These are phyloP conservation scores for Tubosaeta sp. DNA, from an alignment of 768 basidiomycete genomes.

Conservation along the genomic window DNA sequence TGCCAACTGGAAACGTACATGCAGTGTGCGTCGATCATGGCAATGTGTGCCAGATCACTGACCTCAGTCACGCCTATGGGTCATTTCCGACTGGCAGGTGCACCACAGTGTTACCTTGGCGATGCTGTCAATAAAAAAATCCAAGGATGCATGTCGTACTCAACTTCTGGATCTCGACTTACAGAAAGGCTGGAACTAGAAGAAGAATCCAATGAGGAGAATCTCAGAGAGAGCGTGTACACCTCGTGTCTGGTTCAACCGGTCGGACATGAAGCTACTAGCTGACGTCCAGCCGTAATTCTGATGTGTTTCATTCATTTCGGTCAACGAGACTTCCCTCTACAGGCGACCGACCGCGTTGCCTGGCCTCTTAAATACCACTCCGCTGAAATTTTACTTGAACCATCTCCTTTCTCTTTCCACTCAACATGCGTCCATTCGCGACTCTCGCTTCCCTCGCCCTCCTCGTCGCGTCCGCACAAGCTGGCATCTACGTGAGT, in stretches of 20 bases:
- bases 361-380: constrained; percentile 29
- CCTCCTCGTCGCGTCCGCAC: constrained; percentile 19
- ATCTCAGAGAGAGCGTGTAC: constrained; percentile 1
- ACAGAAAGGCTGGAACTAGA: no score
- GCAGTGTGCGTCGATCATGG: background rate
- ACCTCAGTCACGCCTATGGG: background rate
- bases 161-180: no score
- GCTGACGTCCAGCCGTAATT: constrained; percentile 5
- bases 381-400: background rate
- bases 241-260: constrained; percentile 11
- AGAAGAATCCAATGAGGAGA: background rate
- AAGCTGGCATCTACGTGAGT: constrained; percentile 21
- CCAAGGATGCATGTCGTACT: no score
- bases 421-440: constrained; percentile 12
- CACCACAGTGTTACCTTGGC: background rate
- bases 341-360: constrained; percentile 5
- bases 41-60: background rate
- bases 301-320: constrained; percentile 14
- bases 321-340: background rate
- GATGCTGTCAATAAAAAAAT: background rate
- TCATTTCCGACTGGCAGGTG: background rate
- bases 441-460: constrained; percentile 11
- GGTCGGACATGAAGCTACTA: constrained; percentile 24
- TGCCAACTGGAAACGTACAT: no score
- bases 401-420: background rate